These are phyloP conservation scores for Neophaeococcomyces aloes DNA, from an alignment of 2,329 filamentous ascomycete species.

Conservation along the genomic window DNA sequence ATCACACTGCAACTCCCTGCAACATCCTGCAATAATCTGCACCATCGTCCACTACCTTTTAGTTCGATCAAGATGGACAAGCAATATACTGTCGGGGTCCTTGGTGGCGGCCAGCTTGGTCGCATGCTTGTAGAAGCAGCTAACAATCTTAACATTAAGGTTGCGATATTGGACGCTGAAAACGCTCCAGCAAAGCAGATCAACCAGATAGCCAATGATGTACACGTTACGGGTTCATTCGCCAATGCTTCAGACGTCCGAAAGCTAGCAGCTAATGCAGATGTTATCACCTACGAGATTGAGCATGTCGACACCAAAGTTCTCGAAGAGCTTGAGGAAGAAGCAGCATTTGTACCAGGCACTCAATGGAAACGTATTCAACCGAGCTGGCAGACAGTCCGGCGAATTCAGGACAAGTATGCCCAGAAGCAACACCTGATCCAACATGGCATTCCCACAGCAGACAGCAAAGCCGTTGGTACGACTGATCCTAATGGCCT, in stretches of 20 bases:
- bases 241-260: constrained; percentile 67
- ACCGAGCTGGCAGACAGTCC: constrained; percentile 68
- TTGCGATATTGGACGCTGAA: constrained; percentile 68
- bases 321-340: constrained; percentile 62
- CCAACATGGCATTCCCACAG: constrained; percentile 53
- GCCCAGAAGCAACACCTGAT: constrained; percentile 66
- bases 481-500: constrained; percentile 35
- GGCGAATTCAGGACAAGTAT: constrained; percentile 79
- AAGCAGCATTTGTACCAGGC: constrained; percentile 15
- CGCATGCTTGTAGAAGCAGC: constrained; percentile 92
- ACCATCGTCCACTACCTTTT: no score
- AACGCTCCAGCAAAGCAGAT: constrained; percentile 70
- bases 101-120: constrained; percentile 65
- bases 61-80: no score
- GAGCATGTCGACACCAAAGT: constrained; percentile 78
- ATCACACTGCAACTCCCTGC: no score
- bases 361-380: constrained; percentile 41
- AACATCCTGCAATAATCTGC: no score
- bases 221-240: constrained; percentile 71
- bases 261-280: constrained; percentile 58
- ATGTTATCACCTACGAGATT: constrained; percentile 81
- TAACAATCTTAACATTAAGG: constrained; percentile 62
- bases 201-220: constrained; percentile 46
- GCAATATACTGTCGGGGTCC: constrained; percentile 35
- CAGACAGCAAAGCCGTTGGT: constrained; percentile 53